These are phyloP conservation scores for Fraxinus cuspidata DNA, from an alignment of 257 asterid species.

Conservation along the genomic window DNA sequence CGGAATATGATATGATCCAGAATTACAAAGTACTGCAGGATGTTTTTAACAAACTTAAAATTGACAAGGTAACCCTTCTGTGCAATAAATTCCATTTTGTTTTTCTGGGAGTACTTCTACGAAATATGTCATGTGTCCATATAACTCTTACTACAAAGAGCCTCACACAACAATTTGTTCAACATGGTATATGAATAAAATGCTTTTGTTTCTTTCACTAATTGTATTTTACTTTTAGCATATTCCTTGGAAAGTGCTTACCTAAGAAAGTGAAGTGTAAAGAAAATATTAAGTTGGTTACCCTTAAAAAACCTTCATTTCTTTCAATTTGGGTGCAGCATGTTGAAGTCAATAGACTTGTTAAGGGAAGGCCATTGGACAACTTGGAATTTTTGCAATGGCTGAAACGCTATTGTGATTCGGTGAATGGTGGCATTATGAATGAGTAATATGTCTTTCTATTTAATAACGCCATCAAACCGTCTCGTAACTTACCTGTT, in stretches of 20 bases:
- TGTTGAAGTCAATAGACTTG: constrained; percentile 88
- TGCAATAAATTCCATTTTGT: neutral
- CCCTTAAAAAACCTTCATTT: neutral
- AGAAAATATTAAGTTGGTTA: neutral
- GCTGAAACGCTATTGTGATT: constrained; percentile 92
- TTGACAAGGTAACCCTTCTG: constrained; percentile 61
- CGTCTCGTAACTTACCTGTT: neutral
- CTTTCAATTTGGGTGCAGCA: constrained; percentile 53
- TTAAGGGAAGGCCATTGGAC: constrained; percentile 90
- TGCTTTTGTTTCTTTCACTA: too few species aligned
- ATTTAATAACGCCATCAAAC: constrained; percentile 12
- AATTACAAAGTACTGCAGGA: constrained; percentile 97
- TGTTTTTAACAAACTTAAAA: constrained; percentile 84
- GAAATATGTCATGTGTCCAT: neutral
- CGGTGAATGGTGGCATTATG: constrained; percentile 80
- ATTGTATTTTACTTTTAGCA: too few species aligned
- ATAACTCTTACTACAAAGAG: neutral
- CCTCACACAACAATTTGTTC: neutral
- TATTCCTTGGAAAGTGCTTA: neutral
- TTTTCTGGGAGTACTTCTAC: neutral
- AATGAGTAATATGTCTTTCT: constrained; percentile 55
- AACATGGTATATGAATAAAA: neutral
- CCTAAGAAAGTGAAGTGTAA: neutral
- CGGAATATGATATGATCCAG: constrained; percentile 91
- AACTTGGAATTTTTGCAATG: constrained; percentile 95